Conservation (phyloP, 257 asterid species). For the Solanum sparsipilum region DNA sequence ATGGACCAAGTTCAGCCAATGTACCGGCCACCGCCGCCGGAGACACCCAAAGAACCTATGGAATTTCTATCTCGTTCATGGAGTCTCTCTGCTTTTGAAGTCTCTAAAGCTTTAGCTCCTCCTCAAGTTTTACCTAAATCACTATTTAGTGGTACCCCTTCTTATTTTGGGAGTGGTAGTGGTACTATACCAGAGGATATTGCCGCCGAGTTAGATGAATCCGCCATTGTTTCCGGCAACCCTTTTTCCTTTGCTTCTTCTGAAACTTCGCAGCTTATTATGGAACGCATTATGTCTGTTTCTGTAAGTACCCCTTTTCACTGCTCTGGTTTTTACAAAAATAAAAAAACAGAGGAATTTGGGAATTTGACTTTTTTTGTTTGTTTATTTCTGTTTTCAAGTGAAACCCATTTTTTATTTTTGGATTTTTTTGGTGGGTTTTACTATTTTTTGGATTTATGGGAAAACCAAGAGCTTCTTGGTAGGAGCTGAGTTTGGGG, state of each 20-base stretch:
- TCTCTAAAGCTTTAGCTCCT: constrained; percentile 57
- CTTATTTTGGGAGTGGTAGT: constrained; percentile 7
- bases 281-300: constrained; percentile 97
- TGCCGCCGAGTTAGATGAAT: constrained; percentile 45
- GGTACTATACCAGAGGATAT: constrained; percentile 50
- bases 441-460: not conserved
- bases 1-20: constrained; percentile 59
- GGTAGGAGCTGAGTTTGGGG: constrained; percentile 9
- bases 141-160: not conserved
- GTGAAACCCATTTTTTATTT: not conserved
- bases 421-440: constrained; percentile 1
- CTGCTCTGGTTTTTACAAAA: not conserved
- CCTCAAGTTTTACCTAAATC: constrained; percentile 23
- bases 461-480: constrained; percentile 36
- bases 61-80: constrained; percentile 94
- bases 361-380: not conserved
- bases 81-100: constrained; percentile 78
- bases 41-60: constrained; percentile 90
- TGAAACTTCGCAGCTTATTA: constrained; percentile 75
- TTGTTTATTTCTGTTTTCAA: not conserved
- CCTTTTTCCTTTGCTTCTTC: constrained; percentile 82
- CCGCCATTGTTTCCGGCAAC: constrained; percentile 53
- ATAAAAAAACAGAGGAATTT: not conserved
- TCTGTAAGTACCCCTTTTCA: constrained; percentile 49
- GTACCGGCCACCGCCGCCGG: constrained; percentile 78